Base-by-base conservation (phyloP, 1,284 basidiomycete species). In the Cerrena zonata region DNA sequence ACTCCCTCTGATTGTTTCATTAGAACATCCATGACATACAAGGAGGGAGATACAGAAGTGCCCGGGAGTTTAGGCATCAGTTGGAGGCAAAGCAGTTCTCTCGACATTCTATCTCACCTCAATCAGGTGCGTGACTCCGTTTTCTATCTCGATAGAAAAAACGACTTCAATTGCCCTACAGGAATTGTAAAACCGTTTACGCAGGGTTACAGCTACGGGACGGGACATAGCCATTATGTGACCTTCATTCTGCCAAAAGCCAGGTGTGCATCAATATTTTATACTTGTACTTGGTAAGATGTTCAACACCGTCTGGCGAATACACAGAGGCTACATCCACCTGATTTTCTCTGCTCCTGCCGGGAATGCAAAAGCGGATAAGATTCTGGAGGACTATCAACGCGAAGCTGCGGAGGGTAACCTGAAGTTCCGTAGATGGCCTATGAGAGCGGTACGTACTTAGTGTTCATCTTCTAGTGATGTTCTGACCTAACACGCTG, bases 341-440 rank as follows among this genome's bases (percentile, higher is more conserved):
- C 71, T 83, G 19, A 78, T 89, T 44, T 65, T 73, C 48, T 68
- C 75, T 2, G 68, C 65, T 39, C 62, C 66, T 0, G 19, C 59
- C 15, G 69, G 68, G 27, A 78, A 78, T 54, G 24, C 38, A 10
- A 66, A 70, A 19, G 82, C 81, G 0, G 70, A 88, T 55, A 41
- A 63, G 5, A 76, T 86, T 24, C 86, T 89, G 56, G 52, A 63
- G 37, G 63, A 75, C 24, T 89, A 89, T 65, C 86, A 89, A 62
- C 61, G 68, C 24, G 77, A 87, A 60, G 86, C 85, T 5, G 61
- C 63, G 12, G 59, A 66, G 4, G 81, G 81, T n/a, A 61, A 66
- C 23, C 60, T 86, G 30, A 68, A 66, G 19, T 87, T 89, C 61
- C 75, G 82, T 48, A 70, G 87, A 54, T 87, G 81, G 75, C 85